Evolutionary conservation across 2,329 filamentous ascomycete species (phyloP), one percentile per base, ranked within the genome.

Genomic region (Cryphonectria carpinicola): DNA sequence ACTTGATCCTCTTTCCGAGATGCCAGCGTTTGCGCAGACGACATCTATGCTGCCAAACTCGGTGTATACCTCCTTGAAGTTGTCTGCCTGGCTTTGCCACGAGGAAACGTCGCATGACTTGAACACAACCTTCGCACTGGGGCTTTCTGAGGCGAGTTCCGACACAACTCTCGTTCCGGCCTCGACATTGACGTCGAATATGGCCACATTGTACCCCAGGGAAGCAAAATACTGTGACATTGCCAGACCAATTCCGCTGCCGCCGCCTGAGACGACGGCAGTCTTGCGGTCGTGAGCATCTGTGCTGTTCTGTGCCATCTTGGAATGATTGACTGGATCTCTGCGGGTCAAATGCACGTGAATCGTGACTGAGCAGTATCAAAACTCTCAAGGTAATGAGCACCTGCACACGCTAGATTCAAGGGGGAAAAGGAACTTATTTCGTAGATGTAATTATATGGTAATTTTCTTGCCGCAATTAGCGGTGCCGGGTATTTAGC

Each of bases 1-100:
- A 54, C 77, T 78, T 4, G 66, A 67, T 1, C 80, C 82, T 67
- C 80, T 78, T 75, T 83, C 82, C 0, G 82, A 82, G 46, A 87
- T 81, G 1, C 84, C 85, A 0, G 85, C 84, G 73, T 86, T 86
- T 37, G 84, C 84, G 75, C 85, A 81, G 8, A 86, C 84, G 3
- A 85, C 73, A 70, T 87, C 84, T 25, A 86, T 74, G 1, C 69
- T 71, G 8, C 76, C 76, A 32, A 76, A 75, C 19, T 73, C 66
- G 2, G 62, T 60, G 64, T 74, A 75, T 11, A 79, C 75, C n/a
- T 74, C 66, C 37, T 72, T 70, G 68, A 80, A 82, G 0, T 70
- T 73, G 1, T 75, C 73, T 0, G 79, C 76, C 67, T 80, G 79
- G n/a, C 73, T 75, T 6, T 75, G 73, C 76, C 82, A 84, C 4